These are phyloP conservation scores for Ogataea paradorogensis DNA, from an alignment of 805 yeast species.

Conservation along the genomic window DNA sequence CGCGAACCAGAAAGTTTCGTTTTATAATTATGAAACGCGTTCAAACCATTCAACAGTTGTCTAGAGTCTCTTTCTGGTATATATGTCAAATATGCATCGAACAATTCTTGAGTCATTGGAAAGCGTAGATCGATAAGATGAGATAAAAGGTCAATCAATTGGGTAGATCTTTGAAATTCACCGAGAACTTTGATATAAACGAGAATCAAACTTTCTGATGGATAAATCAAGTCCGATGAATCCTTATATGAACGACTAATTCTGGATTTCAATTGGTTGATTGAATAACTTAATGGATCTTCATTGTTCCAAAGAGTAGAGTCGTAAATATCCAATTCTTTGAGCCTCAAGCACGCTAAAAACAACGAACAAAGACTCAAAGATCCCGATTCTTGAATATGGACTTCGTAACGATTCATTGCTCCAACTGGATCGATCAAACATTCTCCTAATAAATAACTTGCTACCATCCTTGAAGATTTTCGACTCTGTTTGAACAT, in stretches of 20 bases:
- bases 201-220: slow-evolving; percentile 48
- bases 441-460: slow-evolving; percentile 35
- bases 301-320: slow-evolving; percentile 48
- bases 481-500: slow-evolving; percentile 12
- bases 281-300: slow-evolving; percentile 59
- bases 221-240: slow-evolving; percentile 36
- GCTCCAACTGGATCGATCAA: slow-evolving; percentile 31
- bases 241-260: slow-evolving; percentile 36
- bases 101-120: slow-evolving; percentile 20
- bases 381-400: slow-evolving; percentile 19
- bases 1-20: slow-evolving; percentile 12
- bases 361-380: slow-evolving; percentile 44
- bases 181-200: slow-evolving; percentile 51
- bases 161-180: slow-evolving; percentile 44
- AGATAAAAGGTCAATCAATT: slow-evolving; percentile 49
- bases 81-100: slow-evolving; percentile 20
- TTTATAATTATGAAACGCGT: slow-evolving; percentile 19
- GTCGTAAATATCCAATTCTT: slow-evolving; percentile 16
- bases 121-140: slow-evolving; percentile 53
- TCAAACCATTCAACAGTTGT: slow-evolving; percentile 23
- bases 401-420: slow-evolving; percentile 26
- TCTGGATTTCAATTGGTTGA: slow-evolving; percentile 49
- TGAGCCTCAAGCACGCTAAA: slow-evolving; percentile 40
- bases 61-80: slow-evolving; percentile 19
- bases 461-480: slow-evolving; percentile 24